Conservation (phyloP, 1,139 yeast species). For the Lodderomyces parapsilosis region DNA sequence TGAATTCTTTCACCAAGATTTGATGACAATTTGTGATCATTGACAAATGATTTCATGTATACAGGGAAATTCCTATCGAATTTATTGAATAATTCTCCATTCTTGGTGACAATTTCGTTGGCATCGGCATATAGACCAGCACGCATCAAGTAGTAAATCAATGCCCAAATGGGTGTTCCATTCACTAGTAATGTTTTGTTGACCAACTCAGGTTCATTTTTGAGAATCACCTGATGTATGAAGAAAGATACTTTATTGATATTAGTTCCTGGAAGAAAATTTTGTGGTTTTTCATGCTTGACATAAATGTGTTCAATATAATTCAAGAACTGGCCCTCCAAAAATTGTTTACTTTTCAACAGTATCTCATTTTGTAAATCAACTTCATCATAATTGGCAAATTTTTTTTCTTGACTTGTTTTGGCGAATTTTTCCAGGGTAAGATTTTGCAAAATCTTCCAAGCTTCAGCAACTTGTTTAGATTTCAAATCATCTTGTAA, state of each 20-base stretch:
- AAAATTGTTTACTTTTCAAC: slow-evolving; percentile 54
- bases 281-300: slow-evolving; percentile 51
- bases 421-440: slow-evolving; percentile 37
- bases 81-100: slow-evolving; percentile 63
- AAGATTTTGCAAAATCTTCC: slow-evolving; percentile 54
- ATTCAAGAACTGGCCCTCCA: slow-evolving; percentile 76
- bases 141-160: slow-evolving; percentile 78
- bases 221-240: slow-evolving; percentile 50
- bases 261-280: slow-evolving; percentile 57
- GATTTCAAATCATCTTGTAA: slow-evolving; percentile 54
- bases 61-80: slow-evolving; percentile 83
- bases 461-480: slow-evolving; percentile 62
- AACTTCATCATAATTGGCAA: slow-evolving; percentile 33
- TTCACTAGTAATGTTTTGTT: slow-evolving; percentile 53
- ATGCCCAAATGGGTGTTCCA: slow-evolving; percentile 90
- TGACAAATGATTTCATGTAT: slow-evolving; percentile 71
- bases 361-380: slow-evolving; percentile 51
- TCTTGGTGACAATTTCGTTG: slow-evolving; percentile 36
- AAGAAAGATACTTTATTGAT: slow-evolving; percentile 71
- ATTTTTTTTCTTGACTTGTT: slow-evolving; percentile 47
- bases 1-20: slow-evolving; percentile 71
- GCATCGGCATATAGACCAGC: slow-evolving; percentile 84
- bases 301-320: slow-evolving; percentile 72
- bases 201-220: slow-evolving; percentile 32
- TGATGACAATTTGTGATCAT: slow-evolving; percentile 60